These are phyloP conservation scores for Fusarium sp. DNA, from an alignment of 2,329 filamentous ascomycete species.

Conservation along the genomic window DNA sequence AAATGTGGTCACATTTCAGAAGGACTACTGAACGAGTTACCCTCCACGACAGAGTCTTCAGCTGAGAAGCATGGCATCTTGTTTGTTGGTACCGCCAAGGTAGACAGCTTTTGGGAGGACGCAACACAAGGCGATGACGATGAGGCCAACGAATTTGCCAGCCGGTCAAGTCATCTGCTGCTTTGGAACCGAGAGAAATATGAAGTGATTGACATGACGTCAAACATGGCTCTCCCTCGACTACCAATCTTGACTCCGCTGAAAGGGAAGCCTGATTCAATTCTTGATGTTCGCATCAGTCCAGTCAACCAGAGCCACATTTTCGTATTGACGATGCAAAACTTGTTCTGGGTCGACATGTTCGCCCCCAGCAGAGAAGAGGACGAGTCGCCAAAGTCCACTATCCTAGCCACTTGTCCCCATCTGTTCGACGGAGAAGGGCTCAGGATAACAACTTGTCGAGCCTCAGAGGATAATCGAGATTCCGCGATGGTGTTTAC, in stretches of 20 bases:
- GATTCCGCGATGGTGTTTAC: conserved; percentile 46
- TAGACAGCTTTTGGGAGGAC: conserved; percentile 36
- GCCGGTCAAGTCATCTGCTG: conserved; percentile 42
- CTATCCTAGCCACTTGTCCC: conserved; percentile 43
- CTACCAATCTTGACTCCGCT: conserved; percentile 42
- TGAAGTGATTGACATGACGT: conserved; percentile 50
- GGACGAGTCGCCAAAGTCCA: conserved; percentile 25
- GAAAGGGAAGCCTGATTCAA: conserved; percentile 47
- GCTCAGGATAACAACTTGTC: conserved; percentile 45
- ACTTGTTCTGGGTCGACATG: conserved; percentile 59
- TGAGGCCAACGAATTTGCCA: conserved; percentile 10
- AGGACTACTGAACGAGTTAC: conserved; percentile 49
- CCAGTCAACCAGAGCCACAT: conserved; percentile 57
- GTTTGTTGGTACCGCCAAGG: conserved; percentile 49
- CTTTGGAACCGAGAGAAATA: conserved; percentile 51
- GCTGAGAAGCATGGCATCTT: conserved; percentile 54
- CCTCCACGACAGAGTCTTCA: conserved; percentile 42
- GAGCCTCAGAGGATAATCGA: conserved; percentile 32
- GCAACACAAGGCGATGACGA: conserved; percentile 19
- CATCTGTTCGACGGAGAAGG: conserved; percentile 43
- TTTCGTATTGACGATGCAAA: conserved; percentile 65
- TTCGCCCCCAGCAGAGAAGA: conserved; percentile 27
- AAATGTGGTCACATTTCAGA: conserved; percentile 56
- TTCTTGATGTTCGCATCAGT: conserved; percentile 64
- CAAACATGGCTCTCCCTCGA: conserved; percentile 42